Evolutionary conservation across 352 stramenopile species (phyloP).

Genomic region (Phytopythium aichiense): DNA sequence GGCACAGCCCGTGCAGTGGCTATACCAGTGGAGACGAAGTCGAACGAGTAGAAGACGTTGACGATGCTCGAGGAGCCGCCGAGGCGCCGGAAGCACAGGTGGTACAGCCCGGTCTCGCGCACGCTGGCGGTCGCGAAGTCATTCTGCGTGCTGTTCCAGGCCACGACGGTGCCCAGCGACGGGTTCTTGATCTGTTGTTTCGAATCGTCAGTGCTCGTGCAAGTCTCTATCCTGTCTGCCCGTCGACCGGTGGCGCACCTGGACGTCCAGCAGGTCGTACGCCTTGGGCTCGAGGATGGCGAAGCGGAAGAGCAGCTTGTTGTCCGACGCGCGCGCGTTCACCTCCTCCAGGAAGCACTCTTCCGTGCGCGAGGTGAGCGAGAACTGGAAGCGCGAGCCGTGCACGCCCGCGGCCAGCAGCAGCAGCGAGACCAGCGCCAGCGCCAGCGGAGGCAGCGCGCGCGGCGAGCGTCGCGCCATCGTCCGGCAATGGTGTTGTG

Average conservation of each 20-base stretch:
- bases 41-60: conserved; percentile 76
- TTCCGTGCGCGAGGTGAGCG: conserved; percentile 32
- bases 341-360: conserved; percentile 63
- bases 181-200: conserved; percentile 45
- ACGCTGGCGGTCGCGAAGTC: conserved; percentile 48
- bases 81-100: conserved; percentile 72
- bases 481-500: background rate
- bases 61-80: conserved; percentile 49
- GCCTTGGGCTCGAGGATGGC: conserved; percentile 46
- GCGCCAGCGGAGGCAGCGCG: conserved; percentile 10
- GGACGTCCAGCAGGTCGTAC: conserved; percentile 51
- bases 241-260: background rate
- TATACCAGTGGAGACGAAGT: conserved; percentile 65
- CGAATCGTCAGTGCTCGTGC: background rate
- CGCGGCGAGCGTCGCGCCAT: conserved; percentile 7
- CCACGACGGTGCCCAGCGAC: conserved; percentile 36
- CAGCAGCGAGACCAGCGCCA: conserved; percentile 12
- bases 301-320: conserved; percentile 62
- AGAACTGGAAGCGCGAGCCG: conserved; percentile 50
- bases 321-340: conserved; percentile 45
- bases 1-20: background rate
- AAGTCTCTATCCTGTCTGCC: too few relatives aligned
- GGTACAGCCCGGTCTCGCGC: conserved; percentile 74
- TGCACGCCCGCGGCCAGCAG: conserved; percentile 9
- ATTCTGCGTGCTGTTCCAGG: conserved; percentile 62